These are phyloP conservation scores for Ophiocordyceps australis DNA, from an alignment of 2,329 filamentous ascomycete genomes.

Conservation along the genomic window DNA sequence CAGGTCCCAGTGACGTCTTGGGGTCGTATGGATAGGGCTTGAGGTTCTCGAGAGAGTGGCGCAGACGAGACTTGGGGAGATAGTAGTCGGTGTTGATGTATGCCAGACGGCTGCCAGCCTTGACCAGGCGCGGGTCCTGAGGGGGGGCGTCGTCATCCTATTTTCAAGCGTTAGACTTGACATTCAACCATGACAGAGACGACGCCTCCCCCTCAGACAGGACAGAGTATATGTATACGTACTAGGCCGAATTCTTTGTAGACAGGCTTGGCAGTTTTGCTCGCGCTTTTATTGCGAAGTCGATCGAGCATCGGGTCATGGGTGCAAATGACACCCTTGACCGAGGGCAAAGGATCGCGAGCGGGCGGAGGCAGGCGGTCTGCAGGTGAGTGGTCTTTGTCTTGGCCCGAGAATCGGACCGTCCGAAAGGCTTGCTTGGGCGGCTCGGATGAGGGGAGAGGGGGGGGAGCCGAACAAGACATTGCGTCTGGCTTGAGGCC, in stretches of 20 bases:
- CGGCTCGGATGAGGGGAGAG: no score
- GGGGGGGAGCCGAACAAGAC: slow-evolving; percentile 30
- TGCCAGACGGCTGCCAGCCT: slow-evolving; percentile 40
- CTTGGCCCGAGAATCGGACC: slow-evolving; percentile 10
- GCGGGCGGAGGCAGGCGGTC: slow-evolving; percentile 28
- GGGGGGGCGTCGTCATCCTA: slow-evolving; percentile 67
- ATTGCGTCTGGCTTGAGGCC: slow-evolving; percentile 35
- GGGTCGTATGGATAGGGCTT: slow-evolving; percentile 69
- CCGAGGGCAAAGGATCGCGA: slow-evolving; percentile 34
- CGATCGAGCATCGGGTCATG: slow-evolving; percentile 42
- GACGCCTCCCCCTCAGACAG: slow-evolving; percentile 35
- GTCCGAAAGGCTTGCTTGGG: slow-evolving; percentile 10
- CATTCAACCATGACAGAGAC: slow-evolving; percentile 37
- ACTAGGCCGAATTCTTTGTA: slow-evolving; percentile 49
- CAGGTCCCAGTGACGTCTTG: slow-evolving; percentile 70
- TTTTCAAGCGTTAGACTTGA: slow-evolving; percentile 24
- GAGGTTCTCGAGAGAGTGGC: slow-evolving; percentile 58
- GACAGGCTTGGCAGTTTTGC: slow-evolving; percentile 38
- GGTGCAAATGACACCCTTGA: slow-evolving; percentile 38
- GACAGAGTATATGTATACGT: slow-evolving; percentile 32
- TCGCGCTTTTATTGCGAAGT: slow-evolving; percentile 27
- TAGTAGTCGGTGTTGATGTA: slow-evolving; percentile 55
- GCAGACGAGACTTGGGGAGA: slow-evolving; percentile 52
- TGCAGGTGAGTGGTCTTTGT: slow-evolving; percentile 14
- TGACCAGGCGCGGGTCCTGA: slow-evolving; percentile 64